Evolutionary conservation across 2,329 filamentous ascomycete genomes (phyloP), one percentile per base, ranked within the genome.

Genomic region (Aspergillus brunneoviolaceus): DNA sequence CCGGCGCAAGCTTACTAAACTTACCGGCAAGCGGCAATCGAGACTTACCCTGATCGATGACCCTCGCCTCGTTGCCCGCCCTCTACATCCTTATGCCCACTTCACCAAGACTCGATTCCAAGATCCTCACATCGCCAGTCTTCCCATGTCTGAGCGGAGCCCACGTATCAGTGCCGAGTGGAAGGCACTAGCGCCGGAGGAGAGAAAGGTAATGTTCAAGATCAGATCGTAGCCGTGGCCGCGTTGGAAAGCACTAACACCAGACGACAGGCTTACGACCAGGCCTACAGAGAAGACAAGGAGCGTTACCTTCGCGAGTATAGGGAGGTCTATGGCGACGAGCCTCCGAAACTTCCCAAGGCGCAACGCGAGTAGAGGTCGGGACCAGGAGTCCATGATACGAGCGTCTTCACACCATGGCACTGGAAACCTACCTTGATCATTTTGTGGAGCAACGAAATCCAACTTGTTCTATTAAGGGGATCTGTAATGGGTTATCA

Each of bases 91-190:
- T 0, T 86, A 74, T 63, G 25, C 76, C 1, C 58, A 68, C 4
- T 89, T 84, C 73, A 35, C 62, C 48, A 65, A 57, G 27, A 82
- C 6, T 16, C 39, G 84, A 12, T 78, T 84, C 56, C 60, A 62
- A 1, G 80, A 75, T 50, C 81, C 81, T 21, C 86, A 87, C 55
- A 78, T 85, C 58, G 80, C 78, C 59, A 74, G 79, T 51, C 78
- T 86, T 59, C 7, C 56, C 0, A 0, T 76, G 0, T 2, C 4
- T 0, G 82, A 87, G 3, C 55, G 60, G n/a, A 16, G 49, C 19
- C 7, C 48, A 6, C 63, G 57, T 9, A 55, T 68, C 29, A 55
- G 58, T 5, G 57, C 62, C 11, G 69, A 72, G 56, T 76, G 70
- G 71, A 68, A 64, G 19, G 58, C 27, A 9, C 11, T 75, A 60